Percentiles rank a stretch among this genome's conserved stretches.
phyloP scores from a whole-genome alignment of 2,329 filamentous ascomycete genomes.

The Plenodomus tracheiphilus region DNA sequence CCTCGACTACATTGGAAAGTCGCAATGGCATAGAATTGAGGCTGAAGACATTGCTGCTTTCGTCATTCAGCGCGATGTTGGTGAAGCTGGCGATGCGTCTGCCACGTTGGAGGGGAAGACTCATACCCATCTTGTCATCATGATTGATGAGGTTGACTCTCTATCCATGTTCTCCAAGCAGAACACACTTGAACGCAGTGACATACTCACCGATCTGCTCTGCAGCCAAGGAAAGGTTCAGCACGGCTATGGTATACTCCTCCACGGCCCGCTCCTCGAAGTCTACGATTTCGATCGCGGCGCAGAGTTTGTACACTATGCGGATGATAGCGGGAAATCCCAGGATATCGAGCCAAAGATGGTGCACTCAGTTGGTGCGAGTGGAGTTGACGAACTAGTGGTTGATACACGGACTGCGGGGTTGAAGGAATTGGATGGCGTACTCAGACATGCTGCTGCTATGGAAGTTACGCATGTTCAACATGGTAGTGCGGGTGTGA shows the following conservation, averaged over 20 bases:
- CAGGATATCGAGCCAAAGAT: slow-evolving; percentile 1
- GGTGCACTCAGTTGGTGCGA: neutral
- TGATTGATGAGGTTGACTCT: slow-evolving; percentile 23
- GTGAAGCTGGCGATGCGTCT: too few species aligned
- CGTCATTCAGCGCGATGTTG: slow-evolving; percentile 7
- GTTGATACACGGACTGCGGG: neutral
- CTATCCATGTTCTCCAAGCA: slow-evolving; percentile 8
- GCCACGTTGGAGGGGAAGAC: neutral
- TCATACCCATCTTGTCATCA: slow-evolving; percentile 26
- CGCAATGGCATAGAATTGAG: slow-evolving; percentile 17
- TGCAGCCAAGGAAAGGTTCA: slow-evolving; percentile 16
- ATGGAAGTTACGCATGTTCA: neutral
- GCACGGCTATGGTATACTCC: slow-evolving; percentile 23
- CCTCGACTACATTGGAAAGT: neutral
- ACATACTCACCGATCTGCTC: slow-evolving; percentile 24
- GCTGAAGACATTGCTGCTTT: slow-evolving; percentile 26
- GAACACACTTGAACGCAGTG: slow-evolving; percentile 19
- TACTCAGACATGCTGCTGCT: neutral
- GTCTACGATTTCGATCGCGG: slow-evolving; percentile 25
- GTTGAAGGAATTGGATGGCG: neutral
- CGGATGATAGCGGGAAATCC: neutral
- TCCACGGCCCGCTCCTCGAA: slow-evolving; percentile 30
- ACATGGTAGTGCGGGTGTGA: neutral
- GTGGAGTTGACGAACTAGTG: neutral
- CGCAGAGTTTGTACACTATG: neutral